Base-by-base conservation (phyloP, 371 early-diverging fungal genomes). In the Smittium mucronatum region DNA sequence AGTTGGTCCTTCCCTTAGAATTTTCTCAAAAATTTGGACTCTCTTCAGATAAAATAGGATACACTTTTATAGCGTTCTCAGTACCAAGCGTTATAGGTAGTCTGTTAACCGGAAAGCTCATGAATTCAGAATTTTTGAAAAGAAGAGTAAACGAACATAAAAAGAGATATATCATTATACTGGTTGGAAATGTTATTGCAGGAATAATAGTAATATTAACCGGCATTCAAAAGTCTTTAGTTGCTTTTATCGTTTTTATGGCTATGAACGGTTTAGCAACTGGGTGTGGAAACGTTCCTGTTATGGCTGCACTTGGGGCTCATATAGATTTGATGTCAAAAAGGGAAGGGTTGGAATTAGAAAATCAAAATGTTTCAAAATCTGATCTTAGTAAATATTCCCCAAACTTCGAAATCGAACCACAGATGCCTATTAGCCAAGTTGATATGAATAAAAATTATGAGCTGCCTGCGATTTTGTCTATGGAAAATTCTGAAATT, bases 21-120 rank as follows among this genome's bases (percentile, higher is more conserved):
- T 68, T 80, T 35, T 16, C 8, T 16, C 70, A 77, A 15, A 68
- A 70, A 59, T 80, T 70, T 69, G 65, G 69, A 29, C 58, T 69
- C 21, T 70, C 35, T 31, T 32, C 72, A 5, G 64, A 66, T 1
- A 32, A 71, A 21, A 75, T 80, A 8, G 76, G 81, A 64, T 66
- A 74, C n/a, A 72, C 80, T 35, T 80, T 80, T 66, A 74, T 80
- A 0, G 71, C 80, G 5, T 34, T 80, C 1, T 76, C 80, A 1
- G 58, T 80, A 15, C 76, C 81, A 36, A 80, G 72, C 61, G 73
- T 69, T 34, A 64, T 80, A 15, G 58, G 64, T 1, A 74, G 72
- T 11, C 73, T 75, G 21, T 58, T 78, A n/a, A 64, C 75, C 21
- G 60, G 67, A 32, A 31, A 34, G n/a, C 28, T 76, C 15, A 68